phyloP scores from a whole-genome alignment of 495 filamentous ascomycete species.

The Penicillium lividum region DNA sequence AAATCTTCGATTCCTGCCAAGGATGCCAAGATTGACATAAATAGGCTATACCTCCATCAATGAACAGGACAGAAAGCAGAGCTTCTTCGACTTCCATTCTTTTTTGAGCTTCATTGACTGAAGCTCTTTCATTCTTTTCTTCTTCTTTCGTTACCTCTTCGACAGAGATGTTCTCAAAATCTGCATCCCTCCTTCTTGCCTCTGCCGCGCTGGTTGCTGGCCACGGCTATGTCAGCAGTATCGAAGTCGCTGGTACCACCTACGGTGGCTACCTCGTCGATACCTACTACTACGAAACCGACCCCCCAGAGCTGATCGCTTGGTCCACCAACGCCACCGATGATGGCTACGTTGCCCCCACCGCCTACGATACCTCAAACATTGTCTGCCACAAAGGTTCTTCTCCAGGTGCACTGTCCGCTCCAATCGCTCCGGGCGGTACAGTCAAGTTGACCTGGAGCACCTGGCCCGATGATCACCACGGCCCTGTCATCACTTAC shows the following conservation, averaged over 20 bases:
- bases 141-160: not conserved
- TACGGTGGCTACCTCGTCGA: constrained; percentile 40
- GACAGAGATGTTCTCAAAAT: constrained; percentile 32
- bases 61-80: not conserved
- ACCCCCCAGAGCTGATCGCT: constrained; percentile 53
- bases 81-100: constrained; percentile 1
- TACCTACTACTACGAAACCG: constrained; percentile 32
- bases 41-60: not conserved
- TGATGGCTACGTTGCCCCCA: constrained; percentile 58
- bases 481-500: constrained; percentile 73
- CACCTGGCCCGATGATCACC: constrained; percentile 65
- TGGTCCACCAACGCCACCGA: constrained; percentile 59
- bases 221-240: constrained; percentile 58
- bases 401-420: constrained; percentile 51
- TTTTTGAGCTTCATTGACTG: constrained; percentile 12
- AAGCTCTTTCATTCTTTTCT: constrained; percentile 9
- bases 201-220: constrained; percentile 50
- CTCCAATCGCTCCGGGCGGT: constrained; percentile 54
- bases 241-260: constrained; percentile 52
- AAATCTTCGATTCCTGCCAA: not conserved
- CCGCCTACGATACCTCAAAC: constrained; percentile 50
- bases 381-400: constrained; percentile 69
- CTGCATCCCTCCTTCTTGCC: constrained; percentile 38
- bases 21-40: not conserved
- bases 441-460: constrained; percentile 62